Evolutionary conservation across 306 rosid species (phyloP).

Genomic region (Casuarina cunninghamiana): DNA sequence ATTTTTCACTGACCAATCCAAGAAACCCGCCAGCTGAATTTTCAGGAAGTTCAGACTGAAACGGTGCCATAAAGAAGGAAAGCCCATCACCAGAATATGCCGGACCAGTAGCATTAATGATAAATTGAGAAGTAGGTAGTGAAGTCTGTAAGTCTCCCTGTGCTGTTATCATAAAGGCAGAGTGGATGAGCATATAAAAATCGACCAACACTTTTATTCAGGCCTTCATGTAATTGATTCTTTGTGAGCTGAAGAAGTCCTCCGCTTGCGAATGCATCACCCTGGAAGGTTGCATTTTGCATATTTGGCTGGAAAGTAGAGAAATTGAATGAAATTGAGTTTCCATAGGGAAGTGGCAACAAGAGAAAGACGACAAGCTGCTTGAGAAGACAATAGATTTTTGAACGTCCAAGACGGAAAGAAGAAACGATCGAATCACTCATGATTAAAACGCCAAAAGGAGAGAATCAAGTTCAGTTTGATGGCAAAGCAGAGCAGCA

Average conservation of each 20-base stretch:
- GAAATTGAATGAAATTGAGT: constrained; percentile 55
- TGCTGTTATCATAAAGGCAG: constrained; percentile 38
- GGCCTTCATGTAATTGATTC: constrained; percentile 43
- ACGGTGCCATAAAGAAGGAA: constrained; percentile 36
- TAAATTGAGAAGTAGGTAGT: background rate
- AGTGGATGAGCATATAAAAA: constrained; percentile 31
- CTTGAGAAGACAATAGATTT: background rate
- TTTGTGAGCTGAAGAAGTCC: constrained; percentile 61
- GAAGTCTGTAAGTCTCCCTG: background rate
- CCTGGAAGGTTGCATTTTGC: constrained; percentile 42
- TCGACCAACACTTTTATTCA: constrained; percentile 33
- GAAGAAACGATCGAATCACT: background rate
- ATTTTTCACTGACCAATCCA: constrained; percentile 31
- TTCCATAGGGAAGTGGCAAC: constrained; percentile 15
- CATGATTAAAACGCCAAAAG: background rate
- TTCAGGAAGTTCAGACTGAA: constrained; percentile 2
- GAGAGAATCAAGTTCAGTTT: background rate
- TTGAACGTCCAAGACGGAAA: background rate
- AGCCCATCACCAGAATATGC: constrained; percentile 28
- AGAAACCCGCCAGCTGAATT: constrained; percentile 41
- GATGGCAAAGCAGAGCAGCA: background rate
- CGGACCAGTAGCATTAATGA: background rate
- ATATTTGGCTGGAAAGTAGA: constrained; percentile 36
- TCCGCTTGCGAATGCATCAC: constrained; percentile 45
- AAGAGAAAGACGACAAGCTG: constrained; percentile 14